Conservation (phyloP, 2,329 filamentous ascomycete species). For the Phialocephala subalpina region DNA sequence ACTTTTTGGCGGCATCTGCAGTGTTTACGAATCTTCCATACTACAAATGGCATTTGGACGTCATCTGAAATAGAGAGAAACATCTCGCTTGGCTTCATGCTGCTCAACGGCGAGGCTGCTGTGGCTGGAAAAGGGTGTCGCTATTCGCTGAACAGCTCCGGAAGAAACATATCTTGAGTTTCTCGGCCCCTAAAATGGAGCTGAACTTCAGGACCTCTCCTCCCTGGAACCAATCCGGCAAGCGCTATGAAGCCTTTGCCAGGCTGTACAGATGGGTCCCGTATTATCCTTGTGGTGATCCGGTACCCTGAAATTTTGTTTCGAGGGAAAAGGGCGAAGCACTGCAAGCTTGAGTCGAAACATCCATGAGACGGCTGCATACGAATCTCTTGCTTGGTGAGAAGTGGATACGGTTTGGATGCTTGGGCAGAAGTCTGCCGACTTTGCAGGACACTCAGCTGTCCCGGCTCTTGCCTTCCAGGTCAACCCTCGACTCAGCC, state of each 20-base stretch:
- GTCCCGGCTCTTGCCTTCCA: neutral
- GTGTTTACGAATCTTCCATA: neutral
- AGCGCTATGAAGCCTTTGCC: neutral
- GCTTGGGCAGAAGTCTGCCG: constrained; percentile 8
- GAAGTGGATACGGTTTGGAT: constrained; percentile 1
- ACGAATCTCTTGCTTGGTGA: constrained; percentile 1
- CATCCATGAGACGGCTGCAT: constrained; percentile 13
- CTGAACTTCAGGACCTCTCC: neutral
- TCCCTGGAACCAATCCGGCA: neutral
- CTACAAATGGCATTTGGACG: neutral
- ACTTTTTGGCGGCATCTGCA: neutral
- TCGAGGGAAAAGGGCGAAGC: constrained; percentile 2
- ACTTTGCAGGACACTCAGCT: constrained; percentile 1
- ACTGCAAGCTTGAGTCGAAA: constrained; percentile 6
- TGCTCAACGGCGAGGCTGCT: neutral
- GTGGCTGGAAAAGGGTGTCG: neutral
- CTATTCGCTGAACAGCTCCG: constrained; percentile 3
- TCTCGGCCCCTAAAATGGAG: neutral
- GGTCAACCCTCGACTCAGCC: constrained; percentile 17
- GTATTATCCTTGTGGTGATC: constrained; percentile 26
- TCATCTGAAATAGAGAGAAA: constrained; percentile 7
- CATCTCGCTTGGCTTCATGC: neutral
- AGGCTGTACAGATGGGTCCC: constrained; percentile 1
- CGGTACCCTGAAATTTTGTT: neutral
- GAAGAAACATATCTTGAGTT: neutral